Conservation (phyloP, 1,139 yeast species). For the Taiozyma sp. region DNA sequence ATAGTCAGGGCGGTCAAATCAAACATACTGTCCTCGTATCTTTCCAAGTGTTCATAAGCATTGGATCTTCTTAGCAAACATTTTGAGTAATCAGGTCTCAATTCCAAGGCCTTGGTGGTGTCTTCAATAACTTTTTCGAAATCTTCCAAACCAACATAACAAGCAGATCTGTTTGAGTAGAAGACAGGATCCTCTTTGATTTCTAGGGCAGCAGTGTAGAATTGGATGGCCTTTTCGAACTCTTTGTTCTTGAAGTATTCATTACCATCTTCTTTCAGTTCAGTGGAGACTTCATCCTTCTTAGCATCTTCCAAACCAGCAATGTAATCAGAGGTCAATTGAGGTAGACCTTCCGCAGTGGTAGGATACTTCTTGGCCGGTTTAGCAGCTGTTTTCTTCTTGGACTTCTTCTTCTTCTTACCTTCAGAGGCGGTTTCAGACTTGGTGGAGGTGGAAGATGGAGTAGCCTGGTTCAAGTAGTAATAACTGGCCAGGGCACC, state of each 20-base stretch:
- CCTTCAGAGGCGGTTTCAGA: neutral
- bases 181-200: constrained; percentile 80
- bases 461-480: constrained; percentile 27
- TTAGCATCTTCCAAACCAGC: constrained; percentile 45
- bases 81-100: constrained; percentile 88
- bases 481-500: constrained; percentile 53
- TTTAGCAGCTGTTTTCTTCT: constrained; percentile 30
- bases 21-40: constrained; percentile 80
- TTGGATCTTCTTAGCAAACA: constrained; percentile 80
- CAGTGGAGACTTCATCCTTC: constrained; percentile 65
- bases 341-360: constrained; percentile 34
- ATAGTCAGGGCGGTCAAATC: constrained; percentile 85
- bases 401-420: constrained; percentile 25
- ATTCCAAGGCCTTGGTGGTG: constrained; percentile 76
- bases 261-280: constrained; percentile 90
- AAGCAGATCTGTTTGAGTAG: constrained; percentile 94
- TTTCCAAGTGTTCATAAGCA: constrained; percentile 79
- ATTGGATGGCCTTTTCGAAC: constrained; percentile 67
- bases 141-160: constrained; percentile 78
- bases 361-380: constrained; percentile 10
- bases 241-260: constrained; percentile 67
- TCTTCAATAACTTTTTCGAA: constrained; percentile 83
- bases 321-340: constrained; percentile 39
- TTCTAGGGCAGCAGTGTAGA: constrained; percentile 72
- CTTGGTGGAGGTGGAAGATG: constrained; percentile 1